These are phyloP conservation scores for Fraxinus excelsior DNA, from an alignment of 257 asterid species.

Conservation along the genomic window DNA sequence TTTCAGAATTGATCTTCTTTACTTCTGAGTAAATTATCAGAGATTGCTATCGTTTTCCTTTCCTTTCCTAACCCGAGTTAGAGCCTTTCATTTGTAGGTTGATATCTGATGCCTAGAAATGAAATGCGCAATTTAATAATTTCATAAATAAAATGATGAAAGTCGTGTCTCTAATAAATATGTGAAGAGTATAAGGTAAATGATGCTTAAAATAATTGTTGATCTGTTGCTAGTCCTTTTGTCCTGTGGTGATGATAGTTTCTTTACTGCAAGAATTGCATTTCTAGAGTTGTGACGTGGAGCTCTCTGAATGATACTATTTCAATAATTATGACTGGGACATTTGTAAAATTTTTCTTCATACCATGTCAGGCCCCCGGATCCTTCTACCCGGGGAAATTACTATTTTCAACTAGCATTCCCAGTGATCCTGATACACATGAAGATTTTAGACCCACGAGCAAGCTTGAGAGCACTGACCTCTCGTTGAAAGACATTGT, in stretches of 20 bases:
- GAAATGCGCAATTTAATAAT: background rate
- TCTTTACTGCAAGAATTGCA: conserved; percentile 4
- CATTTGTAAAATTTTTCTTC: conserved; percentile 20
- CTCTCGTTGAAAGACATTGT: conserved; percentile 63
- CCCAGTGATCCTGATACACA: conserved; percentile 85
- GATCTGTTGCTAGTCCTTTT: background rate
- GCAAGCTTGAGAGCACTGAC: conserved; percentile 60
- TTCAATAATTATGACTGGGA: background rate
- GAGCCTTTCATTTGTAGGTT: background rate
- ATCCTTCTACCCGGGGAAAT: conserved; percentile 42
- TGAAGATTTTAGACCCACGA: conserved; percentile 79
- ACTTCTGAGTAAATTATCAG: conserved; percentile 11
- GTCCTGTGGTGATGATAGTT: background rate
- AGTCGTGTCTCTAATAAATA: background rate
- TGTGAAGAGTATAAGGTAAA: background rate
- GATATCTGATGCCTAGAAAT: background rate
- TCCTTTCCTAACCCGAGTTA: background rate
- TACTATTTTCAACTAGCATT: conserved; percentile 51
- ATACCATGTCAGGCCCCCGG: conserved; percentile 47
- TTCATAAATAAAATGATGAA: background rate
- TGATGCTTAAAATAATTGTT: background rate
- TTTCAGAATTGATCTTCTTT: background rate
- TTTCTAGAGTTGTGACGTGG: background rate
- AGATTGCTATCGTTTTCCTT: background rate
- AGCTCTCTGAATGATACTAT: background rate